These are phyloP conservation scores for Phyllosticta citrichinensis DNA, from an alignment of 2,329 filamentous ascomycete genomes.

Conservation along the genomic window DNA sequence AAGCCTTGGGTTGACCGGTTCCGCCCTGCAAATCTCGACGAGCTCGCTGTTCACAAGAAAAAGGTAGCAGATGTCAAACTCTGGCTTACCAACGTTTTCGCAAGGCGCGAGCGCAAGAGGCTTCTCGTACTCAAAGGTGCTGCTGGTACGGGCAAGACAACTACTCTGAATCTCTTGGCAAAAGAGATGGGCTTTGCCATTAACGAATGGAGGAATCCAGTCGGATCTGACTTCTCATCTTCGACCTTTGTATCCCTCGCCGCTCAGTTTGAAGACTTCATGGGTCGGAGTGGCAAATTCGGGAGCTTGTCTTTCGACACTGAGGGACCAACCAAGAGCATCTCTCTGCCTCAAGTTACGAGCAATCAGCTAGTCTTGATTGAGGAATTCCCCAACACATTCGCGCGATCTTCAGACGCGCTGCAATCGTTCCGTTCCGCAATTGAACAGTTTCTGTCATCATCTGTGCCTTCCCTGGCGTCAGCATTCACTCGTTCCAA, in stretches of 20 bases:
- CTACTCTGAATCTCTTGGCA: constrained; percentile 69
- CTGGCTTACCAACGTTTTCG: constrained; percentile 70
- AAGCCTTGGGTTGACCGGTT: constrained; percentile 86
- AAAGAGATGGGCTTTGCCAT: constrained; percentile 67
- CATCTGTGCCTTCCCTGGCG: constrained; percentile 50
- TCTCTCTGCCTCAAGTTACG: constrained; percentile 2
- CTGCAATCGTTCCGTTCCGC: constrained; percentile 55
- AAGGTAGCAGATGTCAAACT: constrained; percentile 78
- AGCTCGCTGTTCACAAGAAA: constrained; percentile 88
- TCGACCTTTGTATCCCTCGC: constrained; percentile 61
- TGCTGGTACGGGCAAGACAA: constrained; percentile 88
- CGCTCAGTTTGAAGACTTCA: constrained; percentile 83
- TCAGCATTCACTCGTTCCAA: constrained; percentile 26
- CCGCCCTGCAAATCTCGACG: constrained; percentile 62
- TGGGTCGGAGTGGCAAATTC: constrained; percentile 72
- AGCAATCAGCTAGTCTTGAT: constrained; percentile 35
- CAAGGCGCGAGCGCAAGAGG: constrained; percentile 51
- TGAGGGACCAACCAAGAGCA: not conserved
- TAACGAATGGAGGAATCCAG: constrained; percentile 84
- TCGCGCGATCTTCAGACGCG: constrained; percentile 33
- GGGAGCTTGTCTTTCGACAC: constrained; percentile 36
- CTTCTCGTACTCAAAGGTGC: constrained; percentile 80
- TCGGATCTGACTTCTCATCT: constrained; percentile 47
- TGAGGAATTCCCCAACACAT: constrained; percentile 43
- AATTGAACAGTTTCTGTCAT: constrained; percentile 64